A percentile compares a stretch with the other conserved stretches of the same genome.
Conservation (phyloP, 2,329 filamentous ascomycete genomes). For the Fusarium sp. region DNA sequence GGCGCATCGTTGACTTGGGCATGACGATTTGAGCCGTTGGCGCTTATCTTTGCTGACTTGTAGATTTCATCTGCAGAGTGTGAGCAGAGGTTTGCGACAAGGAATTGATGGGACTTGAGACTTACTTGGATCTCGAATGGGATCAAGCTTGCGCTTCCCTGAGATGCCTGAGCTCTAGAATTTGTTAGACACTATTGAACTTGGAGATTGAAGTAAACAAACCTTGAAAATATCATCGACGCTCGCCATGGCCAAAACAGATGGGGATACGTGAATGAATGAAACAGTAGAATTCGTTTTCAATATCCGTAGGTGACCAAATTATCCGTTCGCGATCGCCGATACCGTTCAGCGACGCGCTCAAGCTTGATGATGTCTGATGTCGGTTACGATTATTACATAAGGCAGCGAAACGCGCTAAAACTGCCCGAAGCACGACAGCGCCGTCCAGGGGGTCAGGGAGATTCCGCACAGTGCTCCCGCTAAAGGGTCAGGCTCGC, state of each 20-base stretch:
- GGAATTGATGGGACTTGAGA: conserved; percentile 6
- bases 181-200: conserved; percentile 26
- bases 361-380: conserved; percentile 24
- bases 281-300: neutral
- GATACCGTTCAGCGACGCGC: conserved; percentile 23
- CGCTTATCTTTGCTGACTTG: conserved; percentile 68
- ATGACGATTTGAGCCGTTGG: conserved; percentile 59
- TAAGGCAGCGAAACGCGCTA: conserved; percentile 8
- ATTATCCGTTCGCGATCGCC: conserved; percentile 15
- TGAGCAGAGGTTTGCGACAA: conserved; percentile 5
- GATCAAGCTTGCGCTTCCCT: conserved; percentile 73
- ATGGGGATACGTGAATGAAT: neutral
- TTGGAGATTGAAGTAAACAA: neutral
- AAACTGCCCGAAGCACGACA: conserved; percentile 6
- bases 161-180: conserved; percentile 54
- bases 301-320: neutral
- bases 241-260: conserved; percentile 59
- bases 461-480: conserved; percentile 19
- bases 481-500: conserved; percentile 1
- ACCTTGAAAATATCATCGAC: conserved; percentile 71
- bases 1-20: conserved; percentile 56
- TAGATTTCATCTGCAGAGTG: conserved; percentile 66
- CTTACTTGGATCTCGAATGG: conserved; percentile 71
- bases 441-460: neutral
- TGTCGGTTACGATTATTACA: conserved; percentile 22